These are phyloP conservation scores for Apiotrichum sp. DNA, from an alignment of 1,284 basidiomycete species.

Conservation along the genomic window DNA sequence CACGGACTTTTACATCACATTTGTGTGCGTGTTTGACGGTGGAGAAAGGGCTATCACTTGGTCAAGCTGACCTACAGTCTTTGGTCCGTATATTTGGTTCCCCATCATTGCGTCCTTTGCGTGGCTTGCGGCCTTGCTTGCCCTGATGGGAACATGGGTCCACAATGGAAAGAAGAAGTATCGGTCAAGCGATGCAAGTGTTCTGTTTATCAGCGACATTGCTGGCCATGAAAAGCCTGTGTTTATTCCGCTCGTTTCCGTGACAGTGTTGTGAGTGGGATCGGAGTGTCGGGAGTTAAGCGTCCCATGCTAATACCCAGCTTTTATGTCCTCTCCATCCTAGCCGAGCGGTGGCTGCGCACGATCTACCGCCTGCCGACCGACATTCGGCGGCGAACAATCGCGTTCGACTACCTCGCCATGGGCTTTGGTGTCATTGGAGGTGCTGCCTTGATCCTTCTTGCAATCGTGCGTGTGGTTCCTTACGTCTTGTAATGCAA, in stretches of 20 bases:
- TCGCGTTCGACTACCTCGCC: slow-evolving; percentile 46
- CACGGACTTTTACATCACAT: slow-evolving; percentile 35
- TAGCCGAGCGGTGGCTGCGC: slow-evolving; percentile 50
- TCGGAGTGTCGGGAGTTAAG: too few relatives aligned
- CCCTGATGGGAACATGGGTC: slow-evolving; percentile 46
- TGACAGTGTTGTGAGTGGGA: slow-evolving; percentile 26
- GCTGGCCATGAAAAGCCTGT: slow-evolving; percentile 46
- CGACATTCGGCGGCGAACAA: slow-evolving; percentile 44
- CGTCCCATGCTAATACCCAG: slow-evolving; percentile 6
- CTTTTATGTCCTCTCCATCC: slow-evolving; percentile 45
- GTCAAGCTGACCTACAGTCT: slow-evolving; percentile 26
- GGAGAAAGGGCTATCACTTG: background rate
- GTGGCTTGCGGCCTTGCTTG: slow-evolving; percentile 42
- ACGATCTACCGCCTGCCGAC: slow-evolving; percentile 50
- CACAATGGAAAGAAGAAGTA: slow-evolving; percentile 43
- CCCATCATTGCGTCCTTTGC: slow-evolving; percentile 32
- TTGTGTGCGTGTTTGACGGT: slow-evolving; percentile 25
- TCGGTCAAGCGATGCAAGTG: slow-evolving; percentile 36
- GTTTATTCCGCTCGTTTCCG: slow-evolving; percentile 44
- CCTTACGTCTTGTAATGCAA: background rate
- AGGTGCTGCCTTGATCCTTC: slow-evolving; percentile 47
- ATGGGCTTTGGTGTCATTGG: slow-evolving; percentile 49
- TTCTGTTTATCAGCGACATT: slow-evolving; percentile 51
- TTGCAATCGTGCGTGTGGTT: slow-evolving; percentile 39
- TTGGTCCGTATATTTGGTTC: slow-evolving; percentile 44